Evolutionary conservation across 768 basidiomycete species (phyloP).

Genomic region (Amanita rimosa): DNA sequence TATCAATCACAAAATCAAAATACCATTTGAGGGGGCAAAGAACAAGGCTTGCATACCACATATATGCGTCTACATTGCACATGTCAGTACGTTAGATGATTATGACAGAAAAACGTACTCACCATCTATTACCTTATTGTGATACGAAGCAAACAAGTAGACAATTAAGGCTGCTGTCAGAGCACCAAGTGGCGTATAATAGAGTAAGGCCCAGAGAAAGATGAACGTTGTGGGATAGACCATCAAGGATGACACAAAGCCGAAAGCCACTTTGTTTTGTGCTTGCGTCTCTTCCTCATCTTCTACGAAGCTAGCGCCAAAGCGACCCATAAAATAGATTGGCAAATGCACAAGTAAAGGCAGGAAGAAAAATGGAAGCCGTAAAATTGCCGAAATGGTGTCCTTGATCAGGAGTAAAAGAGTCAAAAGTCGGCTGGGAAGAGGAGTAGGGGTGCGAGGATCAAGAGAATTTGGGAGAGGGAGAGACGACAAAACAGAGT

Average conservation of each 20-base stretch:
- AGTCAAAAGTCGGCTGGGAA: slow-evolving; percentile 79
- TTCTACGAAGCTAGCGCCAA: slow-evolving; percentile 64
- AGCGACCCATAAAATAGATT: slow-evolving; percentile 69
- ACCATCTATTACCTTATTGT: slow-evolving; percentile 80
- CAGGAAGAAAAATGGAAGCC: slow-evolving; percentile 82
- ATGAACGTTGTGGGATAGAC: slow-evolving; percentile 83
- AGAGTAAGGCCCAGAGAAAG: slow-evolving; percentile 74
- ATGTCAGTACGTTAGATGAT: slow-evolving; percentile 8
- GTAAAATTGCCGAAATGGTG: slow-evolving; percentile 54
- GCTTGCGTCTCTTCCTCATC: slow-evolving; percentile 93
- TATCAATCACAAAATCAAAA: slow-evolving; percentile 18
- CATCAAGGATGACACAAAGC: slow-evolving; percentile 58
- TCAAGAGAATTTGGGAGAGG: slow-evolving; percentile 80
- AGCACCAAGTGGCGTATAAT: slow-evolving; percentile 65
- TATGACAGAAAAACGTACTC: slow-evolving; percentile 12
- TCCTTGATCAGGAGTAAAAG: slow-evolving; percentile 71
- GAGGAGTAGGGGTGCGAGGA: slow-evolving; percentile 57
- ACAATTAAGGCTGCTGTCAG: slow-evolving; percentile 57
- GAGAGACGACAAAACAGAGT: slow-evolving; percentile 73
- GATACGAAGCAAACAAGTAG: slow-evolving; percentile 76
- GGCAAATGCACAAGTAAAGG: slow-evolving; percentile 80
- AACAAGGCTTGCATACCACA: slow-evolving; percentile 41
- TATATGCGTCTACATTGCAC: slow-evolving; percentile 49
- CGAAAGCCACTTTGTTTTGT: slow-evolving; percentile 93
- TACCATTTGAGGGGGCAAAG: slow-evolving; percentile 5